Conservation (phyloP, 1,139 yeast genomes). For the Kazachstania sp. region DNA sequence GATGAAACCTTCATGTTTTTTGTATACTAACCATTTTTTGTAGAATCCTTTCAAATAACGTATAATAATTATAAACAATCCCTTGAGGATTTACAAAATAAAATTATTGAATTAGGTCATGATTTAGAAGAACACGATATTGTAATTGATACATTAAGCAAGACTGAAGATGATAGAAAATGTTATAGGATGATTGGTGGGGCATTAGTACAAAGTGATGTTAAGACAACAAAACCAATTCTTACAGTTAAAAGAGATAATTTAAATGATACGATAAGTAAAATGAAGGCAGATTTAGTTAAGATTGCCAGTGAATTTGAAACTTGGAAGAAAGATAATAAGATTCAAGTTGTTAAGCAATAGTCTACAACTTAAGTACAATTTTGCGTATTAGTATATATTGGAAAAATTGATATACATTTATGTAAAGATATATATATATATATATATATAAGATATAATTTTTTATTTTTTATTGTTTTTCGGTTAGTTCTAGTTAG, state of each 20-base stretch:
- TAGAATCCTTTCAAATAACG: slow-evolving; percentile 42
- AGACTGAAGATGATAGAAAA: slow-evolving; percentile 47
- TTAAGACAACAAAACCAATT: slow-evolving; percentile 64
- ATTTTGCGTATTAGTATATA: no score
- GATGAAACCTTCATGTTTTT: not conserved
- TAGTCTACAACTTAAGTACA: no score
- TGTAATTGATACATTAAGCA: slow-evolving; percentile 48
- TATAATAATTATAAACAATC: slow-evolving; percentile 56
- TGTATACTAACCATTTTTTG: not conserved
- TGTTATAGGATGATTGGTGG: slow-evolving; percentile 95
- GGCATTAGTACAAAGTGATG: slow-evolving; percentile 75
- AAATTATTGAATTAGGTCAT: slow-evolving; percentile 43
- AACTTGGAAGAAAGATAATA: slow-evolving; percentile 57
- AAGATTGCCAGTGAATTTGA: slow-evolving; percentile 49
- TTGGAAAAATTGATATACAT: no score
- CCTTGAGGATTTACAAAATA: slow-evolving; percentile 48
- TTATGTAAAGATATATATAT: not conserved
- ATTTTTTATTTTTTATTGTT: no score
- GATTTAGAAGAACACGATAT: slow-evolving; percentile 46
- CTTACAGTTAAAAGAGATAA: slow-evolving; percentile 50
- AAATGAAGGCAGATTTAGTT: slow-evolving; percentile 40
- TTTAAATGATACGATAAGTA: slow-evolving; percentile 37
- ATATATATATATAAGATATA: not conserved
- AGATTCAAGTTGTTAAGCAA: slow-evolving; percentile 52
- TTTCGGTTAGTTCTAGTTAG: slow-evolving; percentile 9